Conservation (phyloP, 257 asterid species). For the Sherardia arvensis region DNA sequence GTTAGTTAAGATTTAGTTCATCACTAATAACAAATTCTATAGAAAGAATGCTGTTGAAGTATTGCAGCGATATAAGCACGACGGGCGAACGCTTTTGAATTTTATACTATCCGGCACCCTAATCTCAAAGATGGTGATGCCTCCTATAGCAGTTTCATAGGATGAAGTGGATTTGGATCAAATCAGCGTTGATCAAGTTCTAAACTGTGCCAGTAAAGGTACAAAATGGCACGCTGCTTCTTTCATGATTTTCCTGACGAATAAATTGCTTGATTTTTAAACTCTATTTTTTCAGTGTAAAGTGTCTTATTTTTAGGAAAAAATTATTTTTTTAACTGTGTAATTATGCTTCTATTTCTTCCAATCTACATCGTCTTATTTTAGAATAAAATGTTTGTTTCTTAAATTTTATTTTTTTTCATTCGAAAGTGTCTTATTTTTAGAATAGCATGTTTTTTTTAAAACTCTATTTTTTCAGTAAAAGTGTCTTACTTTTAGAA, state of each 20-base stretch:
- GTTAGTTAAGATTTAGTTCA: background rate
- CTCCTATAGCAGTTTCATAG: conserved; percentile 93
- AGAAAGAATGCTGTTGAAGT: conserved; percentile 74
- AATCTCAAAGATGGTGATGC: conserved; percentile 90
- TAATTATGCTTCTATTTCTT: too few species aligned
- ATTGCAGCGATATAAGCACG: conserved; percentile 82
- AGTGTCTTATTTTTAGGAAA: too few species aligned
- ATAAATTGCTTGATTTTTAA: too few species aligned
- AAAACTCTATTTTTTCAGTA: too few species aligned
- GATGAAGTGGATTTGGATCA: conserved; percentile 98
- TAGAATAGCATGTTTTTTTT: too few species aligned
- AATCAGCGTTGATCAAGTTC: conserved; percentile 85
- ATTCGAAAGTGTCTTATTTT: too few species aligned
- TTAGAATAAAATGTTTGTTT: too few species aligned
- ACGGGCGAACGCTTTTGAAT: conserved; percentile 68
- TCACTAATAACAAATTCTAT: background rate
- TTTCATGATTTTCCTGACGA: conserved; percentile 1
- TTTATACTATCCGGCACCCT: conserved; percentile 81
- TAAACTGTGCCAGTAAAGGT: conserved; percentile 91
- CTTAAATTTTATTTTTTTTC: too few species aligned
- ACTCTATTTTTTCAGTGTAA: too few species aligned
- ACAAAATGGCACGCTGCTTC: conserved; percentile 11
- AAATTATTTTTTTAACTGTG: too few species aligned
- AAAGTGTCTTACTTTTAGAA: too few species aligned
- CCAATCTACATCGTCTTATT: too few species aligned